These are phyloP conservation scores for Debaryomycetaceae sp. DNA, from an alignment of 1,139 yeast genomes.

Conservation along the genomic window DNA sequence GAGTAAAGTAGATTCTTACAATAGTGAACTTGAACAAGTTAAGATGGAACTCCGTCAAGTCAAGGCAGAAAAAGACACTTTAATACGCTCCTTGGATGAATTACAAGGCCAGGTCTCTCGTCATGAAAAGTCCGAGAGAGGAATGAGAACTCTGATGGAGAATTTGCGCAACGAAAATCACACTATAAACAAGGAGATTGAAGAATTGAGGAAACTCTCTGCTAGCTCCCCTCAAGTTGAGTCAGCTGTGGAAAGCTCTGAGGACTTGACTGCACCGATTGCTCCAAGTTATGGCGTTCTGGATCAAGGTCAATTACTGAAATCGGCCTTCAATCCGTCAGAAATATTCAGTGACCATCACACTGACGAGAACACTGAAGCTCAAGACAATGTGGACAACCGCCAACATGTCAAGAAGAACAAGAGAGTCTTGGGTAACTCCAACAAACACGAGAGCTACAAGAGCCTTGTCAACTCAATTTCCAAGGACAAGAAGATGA, in stretches of 20 bases:
- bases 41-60: neutral
- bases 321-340: constrained; percentile 1
- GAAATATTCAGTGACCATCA: constrained; percentile 3
- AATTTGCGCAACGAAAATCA: neutral
- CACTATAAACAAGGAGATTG: neutral
- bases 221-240: neutral
- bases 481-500: constrained; percentile 14
- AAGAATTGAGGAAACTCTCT: neutral
- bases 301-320: neutral
- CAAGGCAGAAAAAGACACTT: neutral
- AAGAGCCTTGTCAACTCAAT: constrained; percentile 11
- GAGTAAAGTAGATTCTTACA: neutral
- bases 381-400: neutral
- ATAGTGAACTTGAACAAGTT: neutral
- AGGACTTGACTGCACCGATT: neutral
- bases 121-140: neutral
- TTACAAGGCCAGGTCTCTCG: neutral
- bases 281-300: neutral
- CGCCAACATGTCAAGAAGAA: neutral
- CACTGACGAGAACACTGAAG: neutral
- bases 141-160: neutral
- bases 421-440: constrained; percentile 9
- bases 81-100: neutral
- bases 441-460: constrained; percentile 11
- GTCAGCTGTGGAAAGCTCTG: neutral